Evolutionary conservation across 306 rosid genomes (phyloP).

Genomic region (Begonia fuchsioides): DNA sequence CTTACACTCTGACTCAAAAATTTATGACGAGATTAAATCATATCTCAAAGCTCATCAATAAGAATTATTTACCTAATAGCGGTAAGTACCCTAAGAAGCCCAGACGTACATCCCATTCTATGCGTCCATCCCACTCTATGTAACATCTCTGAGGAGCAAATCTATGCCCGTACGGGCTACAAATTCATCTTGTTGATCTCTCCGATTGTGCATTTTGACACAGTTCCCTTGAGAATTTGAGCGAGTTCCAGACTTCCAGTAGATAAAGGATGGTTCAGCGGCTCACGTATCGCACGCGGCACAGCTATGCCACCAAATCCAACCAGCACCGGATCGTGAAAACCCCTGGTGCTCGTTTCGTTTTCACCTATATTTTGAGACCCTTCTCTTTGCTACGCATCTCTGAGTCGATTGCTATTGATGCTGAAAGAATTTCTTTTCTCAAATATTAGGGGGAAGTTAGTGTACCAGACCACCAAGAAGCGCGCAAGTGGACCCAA

Average conservation of each 20-base stretch:
- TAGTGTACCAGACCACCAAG: constrained; percentile 69
- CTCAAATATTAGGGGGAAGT: constrained; percentile 43
- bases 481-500: constrained; percentile 61
- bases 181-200: too few relatives aligned
- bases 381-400: background rate
- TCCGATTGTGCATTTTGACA: constrained; percentile 1
- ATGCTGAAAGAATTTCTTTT: background rate
- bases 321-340: constrained; percentile 74
- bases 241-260: background rate
- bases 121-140: too few relatives aligned
- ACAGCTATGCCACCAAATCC: constrained; percentile 77
- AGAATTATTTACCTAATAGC: too few relatives aligned
- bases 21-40: too few relatives aligned
- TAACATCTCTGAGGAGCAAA: too few relatives aligned
- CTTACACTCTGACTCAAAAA: too few relatives aligned
- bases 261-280: constrained; percentile 54
- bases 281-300: constrained; percentile 55
- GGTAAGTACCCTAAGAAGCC: too few relatives aligned
- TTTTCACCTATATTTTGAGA: background rate
- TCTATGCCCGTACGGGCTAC: too few relatives aligned
- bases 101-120: too few relatives aligned
- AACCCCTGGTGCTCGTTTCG: constrained; percentile 46
- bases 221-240: background rate
- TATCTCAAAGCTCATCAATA: too few relatives aligned
- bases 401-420: background rate